A percentile compares a stretch with the other conserved stretches of the same genome.
These are phyloP conservation scores for Pleurostoma richardsiae DNA, from an alignment of 2,329 filamentous ascomycete species.

Conservation along the genomic window DNA sequence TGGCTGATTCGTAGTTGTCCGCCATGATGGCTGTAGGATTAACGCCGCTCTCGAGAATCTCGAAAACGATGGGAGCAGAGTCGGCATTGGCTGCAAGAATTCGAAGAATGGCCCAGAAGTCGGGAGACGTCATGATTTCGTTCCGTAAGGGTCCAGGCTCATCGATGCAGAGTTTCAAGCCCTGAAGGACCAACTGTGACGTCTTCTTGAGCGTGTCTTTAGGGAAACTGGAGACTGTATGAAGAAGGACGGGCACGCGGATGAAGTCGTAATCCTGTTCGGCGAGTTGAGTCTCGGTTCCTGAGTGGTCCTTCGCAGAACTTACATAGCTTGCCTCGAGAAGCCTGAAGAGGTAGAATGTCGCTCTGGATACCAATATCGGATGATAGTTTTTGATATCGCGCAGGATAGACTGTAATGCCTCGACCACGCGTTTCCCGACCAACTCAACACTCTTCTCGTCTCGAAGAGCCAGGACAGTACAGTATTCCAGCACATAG, in stretches of 20 bases:
- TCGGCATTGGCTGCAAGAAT: constrained; percentile 65
- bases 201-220: constrained; percentile 72
- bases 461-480: constrained; percentile 73
- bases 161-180: constrained; percentile 74
- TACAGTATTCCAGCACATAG: constrained; percentile 88
- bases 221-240: constrained; percentile 84
- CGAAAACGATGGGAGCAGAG: constrained; percentile 74
- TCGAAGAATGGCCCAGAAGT: constrained; percentile 92
- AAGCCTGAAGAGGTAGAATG: constrained; percentile 81
- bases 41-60: constrained; percentile 76
- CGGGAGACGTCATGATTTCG: constrained; percentile 92
- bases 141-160: constrained; percentile 74
- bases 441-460: constrained; percentile 65
- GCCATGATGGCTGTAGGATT: constrained; percentile 78
- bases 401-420: constrained; percentile 75
- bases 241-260: constrained; percentile 84
- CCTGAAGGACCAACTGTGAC: constrained; percentile 70
- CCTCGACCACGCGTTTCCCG: constrained; percentile 74
- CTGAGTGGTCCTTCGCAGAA: constrained; percentile 13
- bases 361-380: constrained; percentile 75
- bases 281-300: constrained; percentile 6
- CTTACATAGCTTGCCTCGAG: constrained; percentile 81
- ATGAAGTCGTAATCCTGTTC: constrained; percentile 80
- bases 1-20: constrained; percentile 90
- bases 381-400: constrained; percentile 76